Evolutionary conservation across 768 basidiomycete genomes (phyloP), one percentile per base, ranked within the genome.

Genomic region (Heimioporus sp.): DNA sequence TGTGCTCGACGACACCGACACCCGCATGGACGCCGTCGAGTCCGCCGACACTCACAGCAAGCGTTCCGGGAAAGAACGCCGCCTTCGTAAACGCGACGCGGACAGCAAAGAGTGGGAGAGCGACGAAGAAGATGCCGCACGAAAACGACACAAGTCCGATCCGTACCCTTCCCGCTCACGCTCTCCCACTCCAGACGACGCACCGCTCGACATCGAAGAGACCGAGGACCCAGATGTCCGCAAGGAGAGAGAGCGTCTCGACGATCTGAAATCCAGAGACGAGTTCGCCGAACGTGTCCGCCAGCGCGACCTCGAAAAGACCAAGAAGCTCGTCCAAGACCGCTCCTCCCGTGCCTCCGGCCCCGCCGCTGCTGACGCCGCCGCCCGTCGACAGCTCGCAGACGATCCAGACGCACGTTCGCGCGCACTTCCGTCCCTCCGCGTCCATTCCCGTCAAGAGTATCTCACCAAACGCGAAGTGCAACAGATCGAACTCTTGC

Each of bases 401-500:
- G 92, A 97, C 58, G 88, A 93, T 65, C 57, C 77, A 8, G 79
- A 79, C 56, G 83, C 83, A 30, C 80, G 83, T 42, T 58, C 60
- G 3, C 52, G 63, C 46, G 82, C 81, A 48, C 66, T 86, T 19
- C 84, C 94, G 1, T 85, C 83, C 12, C 77, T 98, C 8, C 85
- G 97, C 38, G 76, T 90, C 51, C 90, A 87, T 61, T 95, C 95
- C 2, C 86, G 97, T 48, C 90, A 98, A 66, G 92, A 95, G 69
- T 99, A 99, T 64, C 79, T 99, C 55, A 89, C 92, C 20, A 98
- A 98, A 66, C 89, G 97, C 63, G 97, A 99, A 75, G 75, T 89
- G 34, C 97, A 99, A 70, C 92, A 94, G 68, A 87, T 98, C 58
- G 97, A 98, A 62, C 79, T 99, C 13, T 75, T 98, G 43, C 82